A percentile compares a stretch with the other conserved stretches of the same genome.
Evolutionary conservation across 2,329 filamentous ascomycete species (phyloP).

Genomic region (Penicillium aurantiogriseum): DNA sequence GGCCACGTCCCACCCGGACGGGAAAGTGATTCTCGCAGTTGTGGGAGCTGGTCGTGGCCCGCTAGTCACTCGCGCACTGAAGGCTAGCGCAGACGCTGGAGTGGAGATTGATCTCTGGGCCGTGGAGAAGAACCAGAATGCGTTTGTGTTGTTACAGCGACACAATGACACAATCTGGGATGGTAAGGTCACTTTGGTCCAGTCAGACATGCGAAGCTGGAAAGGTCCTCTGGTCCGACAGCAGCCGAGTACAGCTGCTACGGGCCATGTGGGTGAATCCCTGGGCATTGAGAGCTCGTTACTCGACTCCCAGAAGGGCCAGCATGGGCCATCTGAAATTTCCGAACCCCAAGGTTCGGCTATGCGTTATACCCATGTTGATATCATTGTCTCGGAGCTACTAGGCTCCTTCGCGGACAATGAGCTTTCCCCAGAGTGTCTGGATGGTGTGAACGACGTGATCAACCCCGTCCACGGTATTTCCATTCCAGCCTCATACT

Average conservation of each 20-base stretch:
- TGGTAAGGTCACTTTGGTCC: constrained; percentile 78
- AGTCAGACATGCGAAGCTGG: constrained; percentile 97
- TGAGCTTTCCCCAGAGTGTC: constrained; percentile 91
- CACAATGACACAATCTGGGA: constrained; percentile 83
- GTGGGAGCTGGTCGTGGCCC: constrained; percentile 92
- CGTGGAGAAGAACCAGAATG: constrained; percentile 97
- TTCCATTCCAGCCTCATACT: constrained; percentile 90
- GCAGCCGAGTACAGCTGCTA: constrained; percentile 16
- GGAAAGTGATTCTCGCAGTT: constrained; percentile 80
- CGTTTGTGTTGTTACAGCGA: constrained; percentile 85
- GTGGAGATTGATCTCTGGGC: constrained; percentile 85
- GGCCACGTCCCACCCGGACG: constrained; percentile 68
- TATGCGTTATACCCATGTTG: constrained; percentile 52
- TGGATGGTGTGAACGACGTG: constrained; percentile 92
- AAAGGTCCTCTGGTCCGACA: constrained; percentile 63
- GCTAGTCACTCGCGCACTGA: constrained; percentile 80
- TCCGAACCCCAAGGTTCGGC: constrained; percentile 48
- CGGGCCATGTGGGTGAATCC: constrained; percentile 35
- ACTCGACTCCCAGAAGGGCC: constrained; percentile 22
- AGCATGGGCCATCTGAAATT: constrained; percentile 31
- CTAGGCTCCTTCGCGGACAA: constrained; percentile 94
- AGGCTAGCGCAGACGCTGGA: constrained; percentile 72
- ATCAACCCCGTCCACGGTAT: constrained; percentile 78
- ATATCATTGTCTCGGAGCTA: constrained; percentile 91
- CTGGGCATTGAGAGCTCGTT: constrained; percentile 31